A percentile compares a stretch with the other conserved stretches of the same genome.
These are phyloP conservation scores for Decorospora gaudefroyi DNA, from an alignment of 2,329 filamentous ascomycete genomes.

Conservation along the genomic window DNA sequence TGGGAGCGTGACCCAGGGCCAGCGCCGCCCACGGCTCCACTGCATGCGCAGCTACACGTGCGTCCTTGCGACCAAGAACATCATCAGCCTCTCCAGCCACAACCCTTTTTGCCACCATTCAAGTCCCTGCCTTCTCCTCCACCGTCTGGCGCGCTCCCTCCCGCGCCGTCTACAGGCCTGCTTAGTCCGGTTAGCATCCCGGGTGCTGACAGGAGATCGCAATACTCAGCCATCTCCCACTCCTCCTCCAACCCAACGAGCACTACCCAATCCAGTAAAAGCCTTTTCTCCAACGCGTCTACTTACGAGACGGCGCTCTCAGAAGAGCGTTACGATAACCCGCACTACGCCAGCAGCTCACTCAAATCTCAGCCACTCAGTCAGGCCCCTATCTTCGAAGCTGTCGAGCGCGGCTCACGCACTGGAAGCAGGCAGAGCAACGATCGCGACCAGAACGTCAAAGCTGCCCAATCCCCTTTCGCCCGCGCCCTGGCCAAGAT, in stretches of 20 bases:
- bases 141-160: constrained; percentile 26
- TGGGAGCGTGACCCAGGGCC: constrained; percentile 11
- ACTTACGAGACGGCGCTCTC: constrained; percentile 25
- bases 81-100: constrained; percentile 13
- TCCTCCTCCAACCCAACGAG: constrained; percentile 26
- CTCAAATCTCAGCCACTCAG: neutral
- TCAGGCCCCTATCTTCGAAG: constrained; percentile 17
- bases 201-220: constrained; percentile 23
- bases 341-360: constrained; percentile 17
- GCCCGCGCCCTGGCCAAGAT: constrained; percentile 33
- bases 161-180: constrained; percentile 18
- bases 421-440: constrained; percentile 25
- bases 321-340: constrained; percentile 19
- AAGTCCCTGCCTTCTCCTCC: constrained; percentile 22
- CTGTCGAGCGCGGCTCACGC: constrained; percentile 27
- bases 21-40: constrained; percentile 21
- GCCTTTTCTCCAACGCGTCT: constrained; percentile 26
- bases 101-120: constrained; percentile 18
- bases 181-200: constrained; percentile 7
- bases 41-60: constrained; percentile 6
- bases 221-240: constrained; percentile 25
- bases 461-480: constrained; percentile 26
- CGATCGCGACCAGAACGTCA: constrained; percentile 21
- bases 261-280: constrained; percentile 22
- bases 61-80: constrained; percentile 6